Percentiles rank a stretch among this genome's conserved stretches.
Evolutionary conservation across 352 stramenopile genomes (phyloP).

Genomic region (Phytophthora ramorum): DNA sequence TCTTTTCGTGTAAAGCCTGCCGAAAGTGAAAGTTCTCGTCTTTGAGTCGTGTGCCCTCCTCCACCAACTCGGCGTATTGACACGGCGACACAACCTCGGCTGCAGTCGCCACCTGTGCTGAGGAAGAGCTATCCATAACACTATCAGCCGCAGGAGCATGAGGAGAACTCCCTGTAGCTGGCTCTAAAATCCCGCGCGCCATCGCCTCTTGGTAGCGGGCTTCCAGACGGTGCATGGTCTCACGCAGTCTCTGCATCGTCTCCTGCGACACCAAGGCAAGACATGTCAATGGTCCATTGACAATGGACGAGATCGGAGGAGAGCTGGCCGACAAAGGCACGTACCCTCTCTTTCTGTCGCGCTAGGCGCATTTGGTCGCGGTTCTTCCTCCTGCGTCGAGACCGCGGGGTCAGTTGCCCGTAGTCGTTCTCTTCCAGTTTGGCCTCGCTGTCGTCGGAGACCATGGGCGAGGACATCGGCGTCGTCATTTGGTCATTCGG

Average conservation of each 20-base stretch:
- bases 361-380: constrained; percentile 62
- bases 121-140: background rate
- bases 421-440: background rate
- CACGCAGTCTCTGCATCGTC: constrained; percentile 54
- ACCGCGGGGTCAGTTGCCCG: constrained; percentile 46
- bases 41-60: constrained; percentile 43
- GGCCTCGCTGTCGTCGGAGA: constrained; percentile 12
- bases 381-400: constrained; percentile 58
- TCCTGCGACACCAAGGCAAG: constrained; percentile 26
- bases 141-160: background rate
- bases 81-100: constrained; percentile 1
- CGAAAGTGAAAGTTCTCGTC: constrained; percentile 55
- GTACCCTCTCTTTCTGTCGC: constrained; percentile 51
- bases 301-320: background rate
- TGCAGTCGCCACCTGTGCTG: background rate
- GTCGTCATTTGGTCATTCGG: background rate
- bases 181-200: constrained; percentile 7
- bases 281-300: background rate
- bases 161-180: background rate
- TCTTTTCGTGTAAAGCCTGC: constrained; percentile 49
- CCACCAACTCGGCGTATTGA: constrained; percentile 48
- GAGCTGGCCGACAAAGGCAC: background rate
- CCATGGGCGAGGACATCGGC: constrained; percentile 9
- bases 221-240: constrained; percentile 57
- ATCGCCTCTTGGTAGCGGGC: constrained; percentile 32